Conservation (phyloP, 2,329 filamentous ascomycete genomes). For the Arthrobotrys musiformis region DNA sequence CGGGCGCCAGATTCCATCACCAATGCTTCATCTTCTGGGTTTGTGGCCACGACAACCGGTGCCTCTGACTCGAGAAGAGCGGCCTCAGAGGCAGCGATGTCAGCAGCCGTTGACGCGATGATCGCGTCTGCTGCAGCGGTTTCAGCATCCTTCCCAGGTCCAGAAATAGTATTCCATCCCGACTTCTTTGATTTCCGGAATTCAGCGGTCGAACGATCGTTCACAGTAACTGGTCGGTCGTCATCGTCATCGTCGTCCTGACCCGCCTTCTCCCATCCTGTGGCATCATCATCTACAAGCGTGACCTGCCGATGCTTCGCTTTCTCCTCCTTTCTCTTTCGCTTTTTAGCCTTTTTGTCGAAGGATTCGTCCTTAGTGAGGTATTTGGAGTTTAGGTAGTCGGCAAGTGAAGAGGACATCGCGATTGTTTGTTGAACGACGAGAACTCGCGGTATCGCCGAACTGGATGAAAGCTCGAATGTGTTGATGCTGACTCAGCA, state of each 20-base stretch:
- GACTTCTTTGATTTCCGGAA: constrained; percentile 49
- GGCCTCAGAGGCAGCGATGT: constrained; percentile 68
- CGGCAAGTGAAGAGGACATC: constrained; percentile 74
- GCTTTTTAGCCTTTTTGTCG: constrained; percentile 70
- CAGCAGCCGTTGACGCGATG: constrained; percentile 76
- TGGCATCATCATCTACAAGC: constrained; percentile 74
- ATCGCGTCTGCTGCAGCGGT: constrained; percentile 81
- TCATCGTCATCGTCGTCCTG: constrained; percentile 66
- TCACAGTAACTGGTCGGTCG: constrained; percentile 64
- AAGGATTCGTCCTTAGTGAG: constrained; percentile 72
- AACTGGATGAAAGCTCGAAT: not conserved
- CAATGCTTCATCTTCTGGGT: constrained; percentile 67
- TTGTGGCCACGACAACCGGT: constrained; percentile 65
- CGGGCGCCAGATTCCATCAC: constrained; percentile 88
- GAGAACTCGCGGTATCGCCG: not conserved
- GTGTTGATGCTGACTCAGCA: constrained; percentile 18
- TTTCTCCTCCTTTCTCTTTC: constrained; percentile 70
- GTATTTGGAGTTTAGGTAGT: constrained; percentile 92
- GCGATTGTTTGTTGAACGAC: constrained; percentile 2
- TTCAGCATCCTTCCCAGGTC: constrained; percentile 64
- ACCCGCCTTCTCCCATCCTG: constrained; percentile 66
- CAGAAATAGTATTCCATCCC: constrained; percentile 40
- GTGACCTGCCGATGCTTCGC: constrained; percentile 67
- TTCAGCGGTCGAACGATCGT: constrained; percentile 64
- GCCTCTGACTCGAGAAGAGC: constrained; percentile 66